Conservation (phyloP, 768 basidiomycete genomes). For the Scleroderma citrinum region DNA sequence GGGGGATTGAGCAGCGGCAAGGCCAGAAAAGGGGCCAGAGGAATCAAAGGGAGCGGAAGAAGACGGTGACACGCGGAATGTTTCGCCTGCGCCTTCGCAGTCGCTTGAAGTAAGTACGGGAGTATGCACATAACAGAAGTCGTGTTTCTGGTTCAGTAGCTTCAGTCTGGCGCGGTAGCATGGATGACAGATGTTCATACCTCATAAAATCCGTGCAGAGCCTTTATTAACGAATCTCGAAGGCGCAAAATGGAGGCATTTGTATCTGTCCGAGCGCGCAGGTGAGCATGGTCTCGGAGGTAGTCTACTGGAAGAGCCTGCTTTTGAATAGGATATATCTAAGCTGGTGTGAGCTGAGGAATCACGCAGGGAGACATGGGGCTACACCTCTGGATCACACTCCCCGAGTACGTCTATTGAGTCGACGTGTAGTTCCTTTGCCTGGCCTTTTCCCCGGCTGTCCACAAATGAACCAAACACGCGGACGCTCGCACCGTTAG, state of each 20-base stretch:
- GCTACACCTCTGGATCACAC: slow-evolving; percentile 51
- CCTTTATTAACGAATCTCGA: slow-evolving; percentile 50
- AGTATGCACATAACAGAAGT: slow-evolving; percentile 73
- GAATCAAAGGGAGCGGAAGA: slow-evolving; percentile 9
- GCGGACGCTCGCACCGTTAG: slow-evolving; percentile 51
- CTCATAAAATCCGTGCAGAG: slow-evolving; percentile 66
- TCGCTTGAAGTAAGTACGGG: slow-evolving; percentile 89
- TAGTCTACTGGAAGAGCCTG: slow-evolving; percentile 73
- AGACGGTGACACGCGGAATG: slow-evolving; percentile 62
- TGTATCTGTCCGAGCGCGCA: slow-evolving; percentile 74
- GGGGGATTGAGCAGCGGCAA: slow-evolving; percentile 7
- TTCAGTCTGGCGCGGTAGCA: background rate
- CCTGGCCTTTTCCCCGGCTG: slow-evolving; percentile 47
- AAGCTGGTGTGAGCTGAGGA: background rate
- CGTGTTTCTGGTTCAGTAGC: slow-evolving; percentile 48
- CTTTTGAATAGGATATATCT: slow-evolving; percentile 93
- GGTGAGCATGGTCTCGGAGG: slow-evolving; percentile 78
- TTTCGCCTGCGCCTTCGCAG: slow-evolving; percentile 94
- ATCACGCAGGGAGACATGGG: background rate
- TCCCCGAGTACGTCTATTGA: slow-evolving; percentile 45
- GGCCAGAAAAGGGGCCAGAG: slow-evolving; percentile 9
- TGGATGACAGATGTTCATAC: slow-evolving; percentile 32
- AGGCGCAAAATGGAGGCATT: slow-evolving; percentile 74
- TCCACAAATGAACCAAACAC: slow-evolving; percentile 40
- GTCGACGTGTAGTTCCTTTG: slow-evolving; percentile 46